These are phyloP conservation scores for Dioszegia crocea DNA, from an alignment of 768 basidiomycete genomes.

Conservation along the genomic window DNA sequence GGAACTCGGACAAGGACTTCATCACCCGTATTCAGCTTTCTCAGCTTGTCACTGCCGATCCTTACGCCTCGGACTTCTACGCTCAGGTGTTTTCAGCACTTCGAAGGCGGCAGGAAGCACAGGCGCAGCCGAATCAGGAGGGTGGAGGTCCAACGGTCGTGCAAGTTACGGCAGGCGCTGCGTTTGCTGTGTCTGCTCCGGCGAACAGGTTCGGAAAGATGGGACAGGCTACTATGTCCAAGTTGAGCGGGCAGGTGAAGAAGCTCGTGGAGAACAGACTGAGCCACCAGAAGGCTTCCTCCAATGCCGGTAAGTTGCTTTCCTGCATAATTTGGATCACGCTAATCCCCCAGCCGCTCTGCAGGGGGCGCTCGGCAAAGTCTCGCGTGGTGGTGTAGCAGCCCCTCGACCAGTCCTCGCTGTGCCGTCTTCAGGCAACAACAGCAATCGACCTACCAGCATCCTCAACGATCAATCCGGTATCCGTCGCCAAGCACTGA, in stretches of 20 bases:
- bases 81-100: slow-evolving; percentile 91
- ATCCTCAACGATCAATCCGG: slow-evolving; percentile 39
- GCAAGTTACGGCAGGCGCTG: slow-evolving; percentile 72
- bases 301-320: slow-evolving; percentile 19
- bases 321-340: neutral
- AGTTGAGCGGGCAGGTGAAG: slow-evolving; percentile 70
- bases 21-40: slow-evolving; percentile 99
- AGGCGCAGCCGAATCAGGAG: slow-evolving; percentile 54
- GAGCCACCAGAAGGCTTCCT: slow-evolving; percentile 30
- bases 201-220: slow-evolving; percentile 37
- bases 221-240: slow-evolving; percentile 49
- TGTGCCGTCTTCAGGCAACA: slow-evolving; percentile 58
- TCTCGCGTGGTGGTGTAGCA: slow-evolving; percentile 87
- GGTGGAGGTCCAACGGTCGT: slow-evolving; percentile 59
- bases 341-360: slow-evolving; percentile 51
- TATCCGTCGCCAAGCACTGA: slow-evolving; percentile 53
- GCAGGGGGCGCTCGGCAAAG: slow-evolving; percentile 90
- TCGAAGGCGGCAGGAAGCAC: slow-evolving; percentile 64
- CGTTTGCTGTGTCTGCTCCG: slow-evolving; percentile 68
- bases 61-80: slow-evolving; percentile 97
- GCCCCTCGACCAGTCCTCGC: slow-evolving; percentile 95
- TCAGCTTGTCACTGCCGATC: slow-evolving; percentile 93
- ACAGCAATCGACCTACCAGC: slow-evolving; percentile 45
- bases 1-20: slow-evolving; percentile 81
- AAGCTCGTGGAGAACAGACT: slow-evolving; percentile 82